A percentile compares a stretch with the other conserved stretches of the same genome.
These are phyloP conservation scores for Coprinopsis cinerea DNA, from an alignment of 768 basidiomycete genomes.

Conservation along the genomic window DNA sequence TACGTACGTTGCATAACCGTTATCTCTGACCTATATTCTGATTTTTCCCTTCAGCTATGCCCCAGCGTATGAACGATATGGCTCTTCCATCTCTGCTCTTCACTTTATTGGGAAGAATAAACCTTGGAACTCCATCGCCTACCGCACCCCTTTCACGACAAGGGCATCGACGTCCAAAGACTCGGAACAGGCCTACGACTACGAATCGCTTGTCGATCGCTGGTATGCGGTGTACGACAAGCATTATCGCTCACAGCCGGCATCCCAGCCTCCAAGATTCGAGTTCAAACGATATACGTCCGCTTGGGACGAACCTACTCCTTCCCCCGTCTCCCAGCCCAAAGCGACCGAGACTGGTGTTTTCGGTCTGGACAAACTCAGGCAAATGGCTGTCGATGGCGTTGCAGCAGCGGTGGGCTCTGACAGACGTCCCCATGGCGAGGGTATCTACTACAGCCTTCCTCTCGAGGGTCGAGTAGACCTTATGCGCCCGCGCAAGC, in stretches of 20 bases:
- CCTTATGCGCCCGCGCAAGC: conserved; percentile 60
- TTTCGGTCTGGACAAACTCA: conserved; percentile 61
- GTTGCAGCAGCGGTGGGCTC: conserved; percentile 26
- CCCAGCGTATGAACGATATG: conserved; percentile 93
- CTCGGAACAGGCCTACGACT: conserved; percentile 59
- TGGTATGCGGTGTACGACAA: conserved; percentile 92
- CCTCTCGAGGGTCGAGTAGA: conserved; percentile 88
- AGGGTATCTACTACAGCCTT: conserved; percentile 74
- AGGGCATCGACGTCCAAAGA: conserved; percentile 21
- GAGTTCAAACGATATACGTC: conserved; percentile 63
- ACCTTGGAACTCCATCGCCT: conserved; percentile 80
- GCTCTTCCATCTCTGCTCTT: conserved; percentile 76
- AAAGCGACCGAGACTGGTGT: too few species aligned
- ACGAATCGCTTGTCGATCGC: conserved; percentile 74
- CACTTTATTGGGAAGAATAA: conserved; percentile 97
- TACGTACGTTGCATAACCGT: conserved; percentile 57
- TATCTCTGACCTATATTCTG: conserved; percentile 17
- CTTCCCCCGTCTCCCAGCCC: conserved; percentile 14
- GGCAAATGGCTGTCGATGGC: conserved; percentile 56
- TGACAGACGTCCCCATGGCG: conserved; percentile 25
- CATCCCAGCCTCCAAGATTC: conserved; percentile 42
- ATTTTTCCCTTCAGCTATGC: conserved; percentile 62
- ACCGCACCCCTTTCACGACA: conserved; percentile 52
- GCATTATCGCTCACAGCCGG: conserved; percentile 64
- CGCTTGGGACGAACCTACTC: conserved; percentile 58